phyloP scores from a whole-genome alignment of 2,329 filamentous ascomycete genomes.

The Fusarium torreyae region DNA sequence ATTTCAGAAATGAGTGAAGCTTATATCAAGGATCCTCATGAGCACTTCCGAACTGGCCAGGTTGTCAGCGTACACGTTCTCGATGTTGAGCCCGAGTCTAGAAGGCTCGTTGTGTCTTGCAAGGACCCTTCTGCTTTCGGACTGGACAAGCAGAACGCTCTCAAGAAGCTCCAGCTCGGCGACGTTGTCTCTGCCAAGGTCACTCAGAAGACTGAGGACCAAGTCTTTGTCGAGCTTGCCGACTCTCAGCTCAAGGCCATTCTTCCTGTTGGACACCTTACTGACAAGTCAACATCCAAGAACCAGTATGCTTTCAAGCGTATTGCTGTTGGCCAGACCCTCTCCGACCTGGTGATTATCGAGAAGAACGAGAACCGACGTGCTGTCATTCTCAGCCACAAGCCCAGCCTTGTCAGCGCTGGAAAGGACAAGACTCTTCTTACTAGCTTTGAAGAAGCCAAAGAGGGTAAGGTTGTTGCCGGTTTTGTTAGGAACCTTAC shows the following conservation, averaged over 20 bases:
- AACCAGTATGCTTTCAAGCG: slow-evolving; percentile 83
- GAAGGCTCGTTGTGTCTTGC: slow-evolving; percentile 89
- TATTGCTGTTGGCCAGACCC: slow-evolving; percentile 85
- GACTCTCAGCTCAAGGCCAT: slow-evolving; percentile 83
- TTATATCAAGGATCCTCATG: slow-evolving; percentile 88
- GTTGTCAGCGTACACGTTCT: slow-evolving; percentile 93
- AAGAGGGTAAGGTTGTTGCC: slow-evolving; percentile 76
- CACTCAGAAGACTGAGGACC: slow-evolving; percentile 83
- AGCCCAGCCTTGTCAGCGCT: slow-evolving; percentile 84
- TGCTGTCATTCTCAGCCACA: slow-evolving; percentile 83
- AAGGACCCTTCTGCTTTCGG: slow-evolving; percentile 88
- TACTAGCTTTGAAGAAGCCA: slow-evolving; percentile 78
- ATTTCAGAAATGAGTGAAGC: slow-evolving; percentile 98
- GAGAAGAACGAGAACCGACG: slow-evolving; percentile 85
- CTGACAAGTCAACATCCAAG: slow-evolving; percentile 87
- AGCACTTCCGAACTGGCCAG: slow-evolving; percentile 92
- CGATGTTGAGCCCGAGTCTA: slow-evolving; percentile 79
- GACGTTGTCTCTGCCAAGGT: slow-evolving; percentile 83
- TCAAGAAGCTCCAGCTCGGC: slow-evolving; percentile 81
- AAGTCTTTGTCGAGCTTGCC: slow-evolving; percentile 82
- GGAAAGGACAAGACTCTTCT: slow-evolving; percentile 80
- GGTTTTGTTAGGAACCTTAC: slow-evolving; percentile 92
- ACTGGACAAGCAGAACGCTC: slow-evolving; percentile 80
- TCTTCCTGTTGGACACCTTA: slow-evolving; percentile 83
- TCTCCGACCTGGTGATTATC: slow-evolving; percentile 88